phyloP scores from a whole-genome alignment of 192 early-diverging fungal species.

The Endogone sp. region DNA sequence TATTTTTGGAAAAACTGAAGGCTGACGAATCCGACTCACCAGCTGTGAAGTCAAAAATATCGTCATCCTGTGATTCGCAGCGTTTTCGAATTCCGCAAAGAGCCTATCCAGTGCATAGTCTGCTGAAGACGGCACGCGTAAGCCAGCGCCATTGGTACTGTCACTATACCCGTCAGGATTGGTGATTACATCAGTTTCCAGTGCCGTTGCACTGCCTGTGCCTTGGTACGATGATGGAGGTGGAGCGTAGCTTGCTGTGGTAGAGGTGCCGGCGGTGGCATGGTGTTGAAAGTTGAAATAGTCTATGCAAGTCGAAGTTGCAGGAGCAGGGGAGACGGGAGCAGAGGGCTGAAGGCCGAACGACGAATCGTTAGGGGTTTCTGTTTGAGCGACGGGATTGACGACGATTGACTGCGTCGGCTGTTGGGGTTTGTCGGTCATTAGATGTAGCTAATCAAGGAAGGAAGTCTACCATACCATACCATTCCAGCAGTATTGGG shows the following conservation, averaged over 20 bases:
- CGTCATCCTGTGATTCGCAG: conserved; percentile 52
- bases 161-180: background rate
- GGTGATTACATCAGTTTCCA: background rate
- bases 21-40: conserved; percentile 21
- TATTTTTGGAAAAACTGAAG: background rate
- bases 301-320: background rate
- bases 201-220: too few species aligned
- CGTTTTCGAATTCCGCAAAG: conserved; percentile 53
- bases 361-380: background rate
- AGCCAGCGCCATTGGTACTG: background rate
- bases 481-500: too few species aligned
- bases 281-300: background rate
- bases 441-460: too few species aligned
- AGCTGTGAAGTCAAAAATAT: conserved; percentile 33
- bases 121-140: conserved; percentile 35
- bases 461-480: too few species aligned
- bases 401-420: background rate
- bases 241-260: background rate
- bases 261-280: background rate
- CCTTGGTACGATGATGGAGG: background rate
- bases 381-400: background rate
- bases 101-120: conserved; percentile 54
- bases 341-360: background rate
- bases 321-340: background rate
- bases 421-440: background rate